These are phyloP conservation scores for Ophiostoma novo-ulmi DNA, from an alignment of 2,329 filamentous ascomycete genomes.

Conservation along the genomic window DNA sequence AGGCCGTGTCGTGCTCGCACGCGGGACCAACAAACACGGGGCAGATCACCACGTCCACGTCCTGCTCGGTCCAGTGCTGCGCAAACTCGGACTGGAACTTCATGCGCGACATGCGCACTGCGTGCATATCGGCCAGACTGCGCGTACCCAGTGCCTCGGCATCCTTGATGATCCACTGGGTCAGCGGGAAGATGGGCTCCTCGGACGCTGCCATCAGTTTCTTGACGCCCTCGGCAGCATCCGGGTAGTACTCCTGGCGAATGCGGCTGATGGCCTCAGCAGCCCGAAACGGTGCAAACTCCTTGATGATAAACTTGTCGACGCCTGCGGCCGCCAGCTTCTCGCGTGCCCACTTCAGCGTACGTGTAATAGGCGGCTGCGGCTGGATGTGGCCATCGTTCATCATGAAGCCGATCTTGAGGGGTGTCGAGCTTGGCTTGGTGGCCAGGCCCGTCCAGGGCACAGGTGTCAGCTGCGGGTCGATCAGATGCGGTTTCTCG, in stretches of 20 bases:
- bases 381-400: slow-evolving; percentile 41
- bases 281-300: slow-evolving; percentile 13
- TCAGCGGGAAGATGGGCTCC: slow-evolving; percentile 15
- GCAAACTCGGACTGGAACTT: slow-evolving; percentile 13
- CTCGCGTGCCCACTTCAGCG: slow-evolving; percentile 47
- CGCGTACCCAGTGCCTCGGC: slow-evolving; percentile 14
- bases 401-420: slow-evolving; percentile 20
- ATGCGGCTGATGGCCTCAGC: slow-evolving; percentile 13
- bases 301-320: slow-evolving; percentile 30
- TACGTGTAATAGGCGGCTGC: slow-evolving; percentile 56
- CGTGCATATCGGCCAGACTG: slow-evolving; percentile 11
- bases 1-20: slow-evolving; percentile 10
- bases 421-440: not conserved
- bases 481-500: slow-evolving; percentile 49
- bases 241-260: slow-evolving; percentile 15
- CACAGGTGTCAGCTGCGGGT: slow-evolving; percentile 61
- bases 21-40: slow-evolving; percentile 13
- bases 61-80: slow-evolving; percentile 14
- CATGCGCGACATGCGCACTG: slow-evolving; percentile 14
- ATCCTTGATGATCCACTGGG: slow-evolving; percentile 15
- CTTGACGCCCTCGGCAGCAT: slow-evolving; percentile 9
- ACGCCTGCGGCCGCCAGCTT: slow-evolving; percentile 45
- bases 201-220: not conserved
- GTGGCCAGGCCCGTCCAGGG: slow-evolving; percentile 41
- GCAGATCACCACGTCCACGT: slow-evolving; percentile 13